phyloP scores from a whole-genome alignment of 2,329 filamentous ascomycete species.

The Curvularia spicifera region DNA sequence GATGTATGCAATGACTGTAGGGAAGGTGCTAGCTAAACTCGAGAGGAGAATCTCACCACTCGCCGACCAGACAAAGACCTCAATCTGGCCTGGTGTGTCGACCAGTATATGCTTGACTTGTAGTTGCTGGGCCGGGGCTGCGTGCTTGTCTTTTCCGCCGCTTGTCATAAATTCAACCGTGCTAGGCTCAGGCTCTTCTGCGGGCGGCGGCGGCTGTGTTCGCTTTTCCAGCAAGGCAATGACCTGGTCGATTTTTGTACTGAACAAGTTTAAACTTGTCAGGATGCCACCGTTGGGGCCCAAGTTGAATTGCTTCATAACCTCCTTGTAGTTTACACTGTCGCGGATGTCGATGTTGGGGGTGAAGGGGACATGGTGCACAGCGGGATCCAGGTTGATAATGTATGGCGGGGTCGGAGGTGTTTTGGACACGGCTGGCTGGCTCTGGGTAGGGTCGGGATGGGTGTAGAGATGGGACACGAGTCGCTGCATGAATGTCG shows the following conservation, averaged over 20 bases:
- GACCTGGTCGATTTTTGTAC: conserved; percentile 97
- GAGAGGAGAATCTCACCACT: conserved; percentile 93
- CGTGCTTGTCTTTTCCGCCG: conserved; percentile 36
- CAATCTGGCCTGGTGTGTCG: conserved; percentile 96
- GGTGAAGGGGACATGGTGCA: conserved; percentile 91
- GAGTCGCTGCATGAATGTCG: conserved; percentile 99
- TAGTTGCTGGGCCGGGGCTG: conserved; percentile 57
- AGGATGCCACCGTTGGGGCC: conserved; percentile 97
- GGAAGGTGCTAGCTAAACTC: conserved; percentile 89
- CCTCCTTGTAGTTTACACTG: conserved; percentile 98
- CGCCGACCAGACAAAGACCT: conserved; percentile 98
- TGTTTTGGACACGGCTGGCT: conserved; percentile 40
- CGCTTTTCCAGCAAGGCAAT: conserved; percentile 89
- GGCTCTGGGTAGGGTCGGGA: conserved; percentile 57
- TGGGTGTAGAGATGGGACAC: conserved; percentile 88
- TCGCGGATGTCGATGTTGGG: conserved; percentile 99
- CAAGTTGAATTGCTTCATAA: conserved; percentile 99
- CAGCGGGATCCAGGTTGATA: conserved; percentile 95
- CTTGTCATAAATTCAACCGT: conserved; percentile 48
- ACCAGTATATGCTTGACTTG: conserved; percentile 81
- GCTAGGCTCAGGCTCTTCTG: conserved; percentile 36
- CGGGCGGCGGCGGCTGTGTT: conserved; percentile 61
- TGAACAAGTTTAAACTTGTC: conserved; percentile 93
- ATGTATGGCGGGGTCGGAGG: conserved; percentile 77
- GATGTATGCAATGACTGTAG: conserved; percentile 95